These are phyloP conservation scores for Wallemia hederae DNA, from an alignment of 1,284 basidiomycete species.

Conservation along the genomic window DNA sequence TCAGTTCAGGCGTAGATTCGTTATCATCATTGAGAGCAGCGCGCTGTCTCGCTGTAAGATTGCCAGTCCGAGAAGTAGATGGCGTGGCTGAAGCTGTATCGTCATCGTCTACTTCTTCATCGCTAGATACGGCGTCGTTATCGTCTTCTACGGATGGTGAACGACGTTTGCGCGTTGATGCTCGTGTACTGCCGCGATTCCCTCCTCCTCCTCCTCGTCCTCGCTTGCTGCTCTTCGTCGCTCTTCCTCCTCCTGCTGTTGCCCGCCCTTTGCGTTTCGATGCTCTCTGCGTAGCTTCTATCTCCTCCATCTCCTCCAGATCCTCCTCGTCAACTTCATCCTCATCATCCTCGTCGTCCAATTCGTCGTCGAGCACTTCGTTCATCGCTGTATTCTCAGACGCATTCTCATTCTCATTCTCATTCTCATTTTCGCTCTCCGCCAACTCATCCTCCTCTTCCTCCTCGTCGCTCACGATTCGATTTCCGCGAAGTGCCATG, in stretches of 20 bases:
- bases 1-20: constrained; percentile 28
- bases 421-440: constrained; percentile 1
- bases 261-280: too few species aligned
- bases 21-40: constrained; percentile 25
- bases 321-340: not conserved
- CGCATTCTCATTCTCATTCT: constrained; percentile 13
- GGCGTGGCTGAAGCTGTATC: not conserved
- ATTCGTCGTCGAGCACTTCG: not conserved
- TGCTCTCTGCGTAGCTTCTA: too few species aligned
- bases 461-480: constrained; percentile 3
- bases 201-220: not conserved
- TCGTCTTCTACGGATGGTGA: not conserved
- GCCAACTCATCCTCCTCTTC: constrained; percentile 1
- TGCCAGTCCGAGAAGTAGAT: too few species aligned
- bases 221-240: not conserved
- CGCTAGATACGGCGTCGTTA: not conserved
- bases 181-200: not conserved
- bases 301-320: too few species aligned
- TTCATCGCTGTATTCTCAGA: constrained; percentile 8
- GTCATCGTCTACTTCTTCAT: not conserved
- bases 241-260: not conserved
- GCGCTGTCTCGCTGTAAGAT: constrained; percentile 38
- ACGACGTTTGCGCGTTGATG: not conserved
- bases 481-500: too few species aligned
- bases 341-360: not conserved